Percentiles rank a stretch among this genome's conserved stretches.
Conservation (phyloP, 2,329 filamentous ascomycete species). For the Pyrenochaeta sp. region DNA sequence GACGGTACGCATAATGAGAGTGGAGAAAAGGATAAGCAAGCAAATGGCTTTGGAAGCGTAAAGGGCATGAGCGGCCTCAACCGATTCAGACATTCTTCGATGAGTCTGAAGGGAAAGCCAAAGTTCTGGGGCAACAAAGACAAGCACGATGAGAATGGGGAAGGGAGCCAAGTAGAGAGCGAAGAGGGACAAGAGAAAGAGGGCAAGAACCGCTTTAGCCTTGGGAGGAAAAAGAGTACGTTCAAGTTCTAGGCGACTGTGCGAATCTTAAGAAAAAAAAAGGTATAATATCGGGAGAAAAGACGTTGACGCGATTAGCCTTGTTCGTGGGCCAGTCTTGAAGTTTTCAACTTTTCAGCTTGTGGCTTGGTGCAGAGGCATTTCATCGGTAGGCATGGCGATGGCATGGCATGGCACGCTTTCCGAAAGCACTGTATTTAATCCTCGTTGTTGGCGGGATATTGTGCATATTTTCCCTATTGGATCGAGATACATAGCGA, state of each 20-base stretch:
- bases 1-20: conserved; percentile 3
- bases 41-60: conserved; percentile 51
- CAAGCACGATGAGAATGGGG: conserved; percentile 33
- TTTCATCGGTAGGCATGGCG: no score
- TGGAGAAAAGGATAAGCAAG: conserved; percentile 19
- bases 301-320: no score
- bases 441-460: no score
- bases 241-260: conserved; percentile 32
- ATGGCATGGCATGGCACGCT: no score
- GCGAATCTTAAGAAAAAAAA: neutral
- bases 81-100: conserved; percentile 75
- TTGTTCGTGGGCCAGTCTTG: no score
- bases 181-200: conserved; percentile 61
- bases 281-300: no score
- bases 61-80: conserved; percentile 59
- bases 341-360: no score
- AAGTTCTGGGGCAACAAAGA: conserved; percentile 65
- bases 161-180: conserved; percentile 23
- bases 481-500: no score
- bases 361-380: no score
- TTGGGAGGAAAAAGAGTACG: conserved; percentile 78
- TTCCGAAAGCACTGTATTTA: no score
- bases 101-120: conserved; percentile 80
- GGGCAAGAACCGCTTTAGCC: conserved; percentile 72
- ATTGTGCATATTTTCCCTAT: no score